Conservation (phyloP, 495 filamentous ascomycete species). For the Aspergillus heteromorphus region DNA sequence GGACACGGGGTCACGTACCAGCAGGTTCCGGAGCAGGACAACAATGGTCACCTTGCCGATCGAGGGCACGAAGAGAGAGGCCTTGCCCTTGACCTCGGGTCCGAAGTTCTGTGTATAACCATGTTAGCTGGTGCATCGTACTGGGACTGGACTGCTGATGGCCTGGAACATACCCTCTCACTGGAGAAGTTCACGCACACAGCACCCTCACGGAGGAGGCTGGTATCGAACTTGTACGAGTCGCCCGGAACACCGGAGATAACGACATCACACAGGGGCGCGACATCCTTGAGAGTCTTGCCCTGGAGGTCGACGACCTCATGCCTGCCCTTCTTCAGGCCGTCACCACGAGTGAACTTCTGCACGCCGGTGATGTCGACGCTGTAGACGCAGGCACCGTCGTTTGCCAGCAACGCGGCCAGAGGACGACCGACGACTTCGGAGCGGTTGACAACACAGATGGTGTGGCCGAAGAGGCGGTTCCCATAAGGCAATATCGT, state of each 20-base stretch:
- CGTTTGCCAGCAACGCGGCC: constrained; percentile 92
- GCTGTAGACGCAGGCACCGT: constrained; percentile 90
- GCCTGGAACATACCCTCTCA: constrained; percentile 55
- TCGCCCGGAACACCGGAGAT: constrained; percentile 88
- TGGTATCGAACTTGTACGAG: constrained; percentile 79
- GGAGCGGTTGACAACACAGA: constrained; percentile 90
- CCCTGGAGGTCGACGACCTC: constrained; percentile 75
- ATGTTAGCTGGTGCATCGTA: background rate
- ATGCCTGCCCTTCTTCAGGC: constrained; percentile 74
- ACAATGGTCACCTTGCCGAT: constrained; percentile 98
- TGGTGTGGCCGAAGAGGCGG: constrained; percentile 80
- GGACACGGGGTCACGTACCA: constrained; percentile 51
- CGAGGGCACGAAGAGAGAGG: constrained; percentile 93
- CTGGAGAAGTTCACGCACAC: constrained; percentile 98
- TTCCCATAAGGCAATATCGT: constrained; percentile 92
- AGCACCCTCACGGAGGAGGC: constrained; percentile 76
- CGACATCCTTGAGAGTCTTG: constrained; percentile 69
- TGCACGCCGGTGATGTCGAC: constrained; percentile 93
- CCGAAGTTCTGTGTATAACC: constrained; percentile 67
- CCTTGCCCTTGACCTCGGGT: constrained; percentile 81
- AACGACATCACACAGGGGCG: constrained; percentile 86
- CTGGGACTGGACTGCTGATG: background rate
- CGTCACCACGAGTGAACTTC: constrained; percentile 80
- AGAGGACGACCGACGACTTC: constrained; percentile 94
- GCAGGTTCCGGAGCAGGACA: constrained; percentile 78